Conservation (phyloP, 192 early-diverging fungal genomes). For the Coemansia biformis region DNA sequence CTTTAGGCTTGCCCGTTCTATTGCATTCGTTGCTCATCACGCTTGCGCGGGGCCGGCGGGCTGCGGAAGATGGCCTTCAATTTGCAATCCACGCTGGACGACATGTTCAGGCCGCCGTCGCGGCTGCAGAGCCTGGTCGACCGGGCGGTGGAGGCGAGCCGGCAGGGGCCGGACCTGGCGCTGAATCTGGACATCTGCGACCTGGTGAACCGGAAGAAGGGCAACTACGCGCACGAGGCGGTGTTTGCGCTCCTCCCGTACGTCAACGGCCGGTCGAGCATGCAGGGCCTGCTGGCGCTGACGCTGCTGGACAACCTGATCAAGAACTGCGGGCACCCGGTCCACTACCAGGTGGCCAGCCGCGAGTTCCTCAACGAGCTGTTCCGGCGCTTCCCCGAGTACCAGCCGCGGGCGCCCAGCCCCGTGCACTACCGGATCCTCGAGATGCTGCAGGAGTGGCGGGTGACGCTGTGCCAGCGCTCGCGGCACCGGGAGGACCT, state of each 20-base stretch:
- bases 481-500: conserved; percentile 93
- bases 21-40: too few relatives aligned
- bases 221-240: conserved; percentile 58
- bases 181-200: conserved; percentile 95
- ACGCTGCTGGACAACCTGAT: conserved; percentile 92
- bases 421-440: conserved; percentile 83
- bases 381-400: conserved; percentile 88
- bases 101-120: conserved; percentile 45
- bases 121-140: conserved; percentile 57
- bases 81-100: conserved; percentile 37
- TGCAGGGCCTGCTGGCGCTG: conserved; percentile 40
- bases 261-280: conserved; percentile 46
- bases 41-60: too few relatives aligned
- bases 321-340: conserved; percentile 98
- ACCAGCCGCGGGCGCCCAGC: conserved; percentile 61
- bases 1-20: too few relatives aligned
- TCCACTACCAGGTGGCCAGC: conserved; percentile 90
- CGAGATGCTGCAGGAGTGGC: conserved; percentile 94
- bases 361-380: conserved; percentile 98
- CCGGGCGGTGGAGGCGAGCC: conserved; percentile 69
- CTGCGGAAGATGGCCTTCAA: conserved; percentile 47
- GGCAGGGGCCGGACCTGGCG: conserved; percentile 70
- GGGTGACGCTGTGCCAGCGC: conserved; percentile 73
- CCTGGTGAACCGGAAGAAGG: conserved; percentile 85
- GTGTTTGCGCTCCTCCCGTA: conserved; percentile 41